Conservation (phyloP, 352 stramenopile genomes). For the Thalassiosira mediterranea region DNA sequence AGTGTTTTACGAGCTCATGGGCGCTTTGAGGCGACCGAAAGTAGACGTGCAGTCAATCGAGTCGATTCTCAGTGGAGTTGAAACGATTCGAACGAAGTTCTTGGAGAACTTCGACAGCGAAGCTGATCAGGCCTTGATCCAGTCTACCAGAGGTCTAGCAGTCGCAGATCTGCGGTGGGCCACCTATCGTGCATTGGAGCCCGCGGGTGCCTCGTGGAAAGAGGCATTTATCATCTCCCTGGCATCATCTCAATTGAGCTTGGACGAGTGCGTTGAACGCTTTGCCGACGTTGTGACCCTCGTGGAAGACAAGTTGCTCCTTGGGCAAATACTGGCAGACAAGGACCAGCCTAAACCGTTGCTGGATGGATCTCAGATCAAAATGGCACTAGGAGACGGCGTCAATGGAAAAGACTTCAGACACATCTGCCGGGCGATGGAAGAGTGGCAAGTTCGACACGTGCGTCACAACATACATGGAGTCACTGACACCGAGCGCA, state of each 20-base stretch:
- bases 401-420: constrained; percentile 15
- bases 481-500: background rate
- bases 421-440: constrained; percentile 8
- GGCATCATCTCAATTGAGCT: constrained; percentile 5
- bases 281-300: constrained; percentile 12
- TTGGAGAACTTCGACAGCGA: background rate
- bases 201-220: constrained; percentile 20
- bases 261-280: constrained; percentile 10
- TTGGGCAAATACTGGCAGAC: constrained; percentile 11
- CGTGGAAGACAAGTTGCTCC: constrained; percentile 17
- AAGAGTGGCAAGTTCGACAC: constrained; percentile 26
- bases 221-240: constrained; percentile 31
- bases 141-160: constrained; percentile 2
- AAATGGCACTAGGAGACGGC: background rate
- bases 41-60: constrained; percentile 27
- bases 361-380: constrained; percentile 27
- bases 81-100: constrained; percentile 4
- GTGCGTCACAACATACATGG: constrained; percentile 6
- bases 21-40: constrained; percentile 16
- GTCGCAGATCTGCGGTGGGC: constrained; percentile 26
- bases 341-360: constrained; percentile 7
- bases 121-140: background rate
- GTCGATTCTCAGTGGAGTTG: constrained; percentile 22
- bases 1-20: constrained; percentile 16
- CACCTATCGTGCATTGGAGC: constrained; percentile 16